Evolutionary conservation across 768 basidiomycete species (phyloP).

Genomic region (Rhodotorula diobovata): DNA sequence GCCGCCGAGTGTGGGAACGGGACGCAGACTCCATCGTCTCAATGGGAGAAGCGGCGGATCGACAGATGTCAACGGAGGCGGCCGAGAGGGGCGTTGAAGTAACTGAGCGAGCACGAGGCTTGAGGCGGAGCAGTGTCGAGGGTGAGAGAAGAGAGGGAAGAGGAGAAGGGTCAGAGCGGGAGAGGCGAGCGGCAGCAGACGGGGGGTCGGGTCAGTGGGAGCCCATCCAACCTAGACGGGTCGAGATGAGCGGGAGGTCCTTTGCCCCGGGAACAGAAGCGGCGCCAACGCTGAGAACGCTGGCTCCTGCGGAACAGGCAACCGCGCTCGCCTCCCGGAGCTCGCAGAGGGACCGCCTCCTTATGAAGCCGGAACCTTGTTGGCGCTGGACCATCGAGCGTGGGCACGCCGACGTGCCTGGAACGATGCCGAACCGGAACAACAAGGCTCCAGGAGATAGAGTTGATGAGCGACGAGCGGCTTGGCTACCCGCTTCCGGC

Average conservation of each 20-base stretch:
- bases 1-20: constrained; percentile 38
- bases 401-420: not conserved
- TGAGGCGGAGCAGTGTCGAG: not conserved
- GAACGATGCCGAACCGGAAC: too few relatives aligned
- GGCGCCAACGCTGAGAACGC: not conserved
- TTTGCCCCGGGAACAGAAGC: constrained; percentile 3
- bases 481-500: too few relatives aligned
- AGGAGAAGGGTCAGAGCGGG: not conserved
- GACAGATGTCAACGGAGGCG: not conserved
- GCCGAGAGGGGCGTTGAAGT: too few relatives aligned
- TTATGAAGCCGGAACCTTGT: not conserved
- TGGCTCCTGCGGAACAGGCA: constrained; percentile 23
- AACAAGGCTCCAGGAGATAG: too few relatives aligned
- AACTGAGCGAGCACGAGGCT: too few relatives aligned
- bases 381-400: not conserved
- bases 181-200: not conserved
- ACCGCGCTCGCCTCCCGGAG: constrained; percentile 22
- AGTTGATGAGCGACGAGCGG: too few relatives aligned
- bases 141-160: not conserved
- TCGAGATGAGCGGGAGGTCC: constrained; percentile 28
- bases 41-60: not conserved
- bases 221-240: not conserved
- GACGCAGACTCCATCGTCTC: constrained; percentile 18
- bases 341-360: not conserved
- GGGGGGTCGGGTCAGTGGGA: not conserved